phyloP scores from a whole-genome alignment of 2,329 filamentous ascomycete species.

The Botrytis elliptica region DNA sequence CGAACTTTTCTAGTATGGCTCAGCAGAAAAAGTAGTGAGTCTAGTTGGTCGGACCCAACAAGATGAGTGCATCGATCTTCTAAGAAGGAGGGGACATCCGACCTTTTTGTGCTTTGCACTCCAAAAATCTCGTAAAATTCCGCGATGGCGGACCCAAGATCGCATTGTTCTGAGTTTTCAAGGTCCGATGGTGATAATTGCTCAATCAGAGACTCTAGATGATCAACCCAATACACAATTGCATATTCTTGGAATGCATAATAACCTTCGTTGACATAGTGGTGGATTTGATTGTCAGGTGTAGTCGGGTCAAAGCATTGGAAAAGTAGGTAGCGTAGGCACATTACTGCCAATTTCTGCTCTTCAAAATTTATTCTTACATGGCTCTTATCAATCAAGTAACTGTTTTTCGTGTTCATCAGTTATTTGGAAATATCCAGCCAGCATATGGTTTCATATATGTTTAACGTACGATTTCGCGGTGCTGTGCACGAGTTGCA shows the following conservation, averaged over 20 bases:
- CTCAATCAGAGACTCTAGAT: slow-evolving; percentile 25
- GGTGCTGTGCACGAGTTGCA: slow-evolving; percentile 43
- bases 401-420: slow-evolving; percentile 17
- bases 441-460: neutral
- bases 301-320: slow-evolving; percentile 30
- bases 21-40: slow-evolving; percentile 4
- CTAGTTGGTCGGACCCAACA: neutral
- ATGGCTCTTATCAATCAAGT: slow-evolving; percentile 23
- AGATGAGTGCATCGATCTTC: neutral
- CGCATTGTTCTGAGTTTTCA: slow-evolving; percentile 23
- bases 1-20: slow-evolving; percentile 4
- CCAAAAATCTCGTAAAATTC: slow-evolving; percentile 14
- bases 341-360: slow-evolving; percentile 33
- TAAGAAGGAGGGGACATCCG: neutral
- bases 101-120: neutral
- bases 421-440: neutral
- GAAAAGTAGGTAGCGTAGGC: slow-evolving; percentile 37
- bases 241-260: slow-evolving; percentile 39
- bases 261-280: slow-evolving; percentile 23
- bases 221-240: slow-evolving; percentile 35
- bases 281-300: neutral
- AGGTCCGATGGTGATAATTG: neutral
- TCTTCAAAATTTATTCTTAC: slow-evolving; percentile 25
- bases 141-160: slow-evolving; percentile 26
- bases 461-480: slow-evolving; percentile 37